A percentile compares a stretch with the other conserved stretches of the same genome.
Evolutionary conservation across 352 stramenopile species (phyloP).

Genomic region (Phytophthora aleatoria): DNA sequence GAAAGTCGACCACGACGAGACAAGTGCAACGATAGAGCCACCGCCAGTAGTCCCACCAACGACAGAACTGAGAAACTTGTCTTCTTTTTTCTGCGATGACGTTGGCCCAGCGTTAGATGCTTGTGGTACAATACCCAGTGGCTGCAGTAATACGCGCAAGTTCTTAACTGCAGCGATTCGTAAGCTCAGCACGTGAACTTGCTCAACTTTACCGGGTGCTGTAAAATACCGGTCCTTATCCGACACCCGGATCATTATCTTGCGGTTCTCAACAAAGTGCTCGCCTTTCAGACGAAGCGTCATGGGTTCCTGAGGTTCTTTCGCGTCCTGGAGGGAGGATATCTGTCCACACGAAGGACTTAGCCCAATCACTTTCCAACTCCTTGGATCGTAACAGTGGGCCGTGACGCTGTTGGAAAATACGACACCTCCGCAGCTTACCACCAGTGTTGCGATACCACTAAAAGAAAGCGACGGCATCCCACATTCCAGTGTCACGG

Average conservation of each 20-base stretch:
- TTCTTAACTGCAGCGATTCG: slow-evolving; percentile 58
- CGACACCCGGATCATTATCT: slow-evolving; percentile 58
- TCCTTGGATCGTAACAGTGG: slow-evolving; percentile 73
- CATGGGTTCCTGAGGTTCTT: slow-evolving; percentile 17
- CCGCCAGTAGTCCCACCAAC: slow-evolving; percentile 12
- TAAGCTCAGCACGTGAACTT: slow-evolving; percentile 57
- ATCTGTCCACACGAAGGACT: slow-evolving; percentile 57
- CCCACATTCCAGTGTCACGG: slow-evolving; percentile 53
- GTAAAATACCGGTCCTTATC: slow-evolving; percentile 52
- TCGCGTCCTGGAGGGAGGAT: not conserved
- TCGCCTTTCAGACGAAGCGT: slow-evolving; percentile 54
- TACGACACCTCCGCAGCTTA: slow-evolving; percentile 49
- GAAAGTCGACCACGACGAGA: slow-evolving; percentile 36
- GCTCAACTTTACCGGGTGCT: slow-evolving; percentile 37
- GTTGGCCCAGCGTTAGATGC: not conserved
- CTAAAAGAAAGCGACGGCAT: slow-evolving; percentile 66
- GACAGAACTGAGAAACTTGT: slow-evolving; percentile 20
- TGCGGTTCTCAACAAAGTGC: slow-evolving; percentile 74
- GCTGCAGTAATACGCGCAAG: slow-evolving; percentile 40
- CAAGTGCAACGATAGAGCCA: slow-evolving; percentile 14
- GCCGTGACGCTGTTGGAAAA: slow-evolving; percentile 73
- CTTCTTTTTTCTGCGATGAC: slow-evolving; percentile 32
- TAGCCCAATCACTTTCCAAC: slow-evolving; percentile 48
- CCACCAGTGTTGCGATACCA: slow-evolving; percentile 48
- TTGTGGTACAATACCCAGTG: slow-evolving; percentile 24